A percentile compares a stretch with the other conserved stretches of the same genome.
Evolutionary conservation across 495 filamentous ascomycete genomes (phyloP).

Genomic region (Hypoxylon lienhwacheense): DNA sequence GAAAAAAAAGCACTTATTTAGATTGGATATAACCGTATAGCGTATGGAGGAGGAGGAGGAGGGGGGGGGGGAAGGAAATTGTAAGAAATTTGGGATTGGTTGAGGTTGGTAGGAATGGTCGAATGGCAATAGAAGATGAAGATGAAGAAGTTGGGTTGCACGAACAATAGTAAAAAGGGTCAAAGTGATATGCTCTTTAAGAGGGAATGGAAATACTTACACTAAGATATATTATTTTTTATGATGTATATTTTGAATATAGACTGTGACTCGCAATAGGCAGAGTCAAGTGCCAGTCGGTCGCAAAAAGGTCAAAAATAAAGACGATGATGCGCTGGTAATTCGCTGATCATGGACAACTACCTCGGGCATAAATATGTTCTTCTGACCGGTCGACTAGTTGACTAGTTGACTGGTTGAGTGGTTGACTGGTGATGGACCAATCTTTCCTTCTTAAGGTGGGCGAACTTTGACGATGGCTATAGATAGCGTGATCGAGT

Average conservation of each 20-base stretch:
- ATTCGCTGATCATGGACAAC: constrained; percentile 17
- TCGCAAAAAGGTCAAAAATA: constrained; percentile 27
- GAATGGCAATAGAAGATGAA: constrained; percentile 1
- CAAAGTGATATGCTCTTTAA: too few relatives aligned
- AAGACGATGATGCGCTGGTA: constrained; percentile 14
- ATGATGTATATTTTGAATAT: too few relatives aligned
- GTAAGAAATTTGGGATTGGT: constrained; percentile 21
- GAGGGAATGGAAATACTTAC: too few relatives aligned
- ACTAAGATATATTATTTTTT: too few relatives aligned
- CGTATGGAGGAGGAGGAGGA: too few relatives aligned
- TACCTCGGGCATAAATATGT: constrained; percentile 24
- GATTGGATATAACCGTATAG: too few relatives aligned
- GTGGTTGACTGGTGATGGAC: too few relatives aligned
- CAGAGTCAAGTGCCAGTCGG: constrained; percentile 14
- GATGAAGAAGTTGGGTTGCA: constrained; percentile 30
- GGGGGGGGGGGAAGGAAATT: too few relatives aligned
- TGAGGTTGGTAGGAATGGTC: not conserved
- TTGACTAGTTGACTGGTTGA: too few relatives aligned
- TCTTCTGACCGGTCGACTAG: constrained; percentile 4
- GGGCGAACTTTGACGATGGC: constrained; percentile 8
- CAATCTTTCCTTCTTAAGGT: not conserved
- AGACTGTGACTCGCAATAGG: constrained; percentile 14
- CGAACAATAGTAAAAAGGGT: constrained; percentile 24
- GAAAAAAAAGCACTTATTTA: too few relatives aligned
- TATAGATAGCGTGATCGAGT: constrained; percentile 16